Conservation (phyloP, 495 filamentous ascomycete species). For the Oleoguttula mirabilis region DNA sequence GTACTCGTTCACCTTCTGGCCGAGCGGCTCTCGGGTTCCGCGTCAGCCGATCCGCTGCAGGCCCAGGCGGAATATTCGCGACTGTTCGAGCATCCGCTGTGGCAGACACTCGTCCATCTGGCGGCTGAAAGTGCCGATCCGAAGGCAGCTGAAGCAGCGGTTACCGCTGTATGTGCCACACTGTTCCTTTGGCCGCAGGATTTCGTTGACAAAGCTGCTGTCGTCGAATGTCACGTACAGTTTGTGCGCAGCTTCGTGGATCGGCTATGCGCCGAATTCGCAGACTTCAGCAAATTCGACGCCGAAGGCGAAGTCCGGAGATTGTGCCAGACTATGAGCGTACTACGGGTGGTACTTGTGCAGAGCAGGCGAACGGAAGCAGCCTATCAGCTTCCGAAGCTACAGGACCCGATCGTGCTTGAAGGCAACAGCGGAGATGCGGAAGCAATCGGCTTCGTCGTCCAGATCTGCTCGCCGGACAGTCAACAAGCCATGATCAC, state of each 20-base stretch:
- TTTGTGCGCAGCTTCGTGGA: slow-evolving; percentile 2
- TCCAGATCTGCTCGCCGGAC: slow-evolving; percentile 6
- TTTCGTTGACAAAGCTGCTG: no score
- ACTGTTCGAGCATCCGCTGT: slow-evolving; percentile 7
- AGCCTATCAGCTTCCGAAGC: neutral
- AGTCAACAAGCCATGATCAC: neutral
- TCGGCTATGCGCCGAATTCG: neutral
- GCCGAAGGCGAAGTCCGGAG: neutral
- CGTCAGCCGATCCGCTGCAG: no score
- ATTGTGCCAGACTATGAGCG: slow-evolving; percentile 3
- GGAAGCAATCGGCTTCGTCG: neutral
- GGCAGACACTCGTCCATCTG: slow-evolving; percentile 13
- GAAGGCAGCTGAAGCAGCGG: no score
- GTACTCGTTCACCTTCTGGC: no score
- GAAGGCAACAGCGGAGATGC: neutral
- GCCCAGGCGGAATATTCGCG: no score
- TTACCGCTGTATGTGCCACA: no score
- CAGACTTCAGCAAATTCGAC: neutral
- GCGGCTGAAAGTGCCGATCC: neutral
- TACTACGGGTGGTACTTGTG: slow-evolving; percentile 1
- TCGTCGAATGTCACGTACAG: neutral
- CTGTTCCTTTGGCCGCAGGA: no score
- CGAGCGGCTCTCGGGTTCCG: no score
- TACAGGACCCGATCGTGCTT: neutral
- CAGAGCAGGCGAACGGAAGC: slow-evolving; percentile 4